phyloP scores from a whole-genome alignment of 306 rosid genomes.

The Mimosa pudica region DNA sequence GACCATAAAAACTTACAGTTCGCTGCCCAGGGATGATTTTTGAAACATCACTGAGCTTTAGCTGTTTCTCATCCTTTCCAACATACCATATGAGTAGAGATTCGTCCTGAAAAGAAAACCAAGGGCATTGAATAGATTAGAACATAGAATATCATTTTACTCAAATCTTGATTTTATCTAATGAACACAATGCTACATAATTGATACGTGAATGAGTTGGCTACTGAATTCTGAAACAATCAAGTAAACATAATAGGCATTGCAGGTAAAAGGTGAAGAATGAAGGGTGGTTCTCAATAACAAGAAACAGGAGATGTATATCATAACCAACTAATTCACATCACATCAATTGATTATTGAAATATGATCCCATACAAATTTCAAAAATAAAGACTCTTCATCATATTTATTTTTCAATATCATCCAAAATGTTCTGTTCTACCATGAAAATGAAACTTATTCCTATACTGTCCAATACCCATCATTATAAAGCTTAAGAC shows the following conservation, averaged over 20 bases:
- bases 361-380: neutral
- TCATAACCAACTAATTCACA: neutral
- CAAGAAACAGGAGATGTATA: neutral
- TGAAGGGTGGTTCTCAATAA: slow-evolving; percentile 16
- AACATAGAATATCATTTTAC: slow-evolving; percentile 29
- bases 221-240: slow-evolving; percentile 36
- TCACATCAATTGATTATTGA: neutral
- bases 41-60: slow-evolving; percentile 76
- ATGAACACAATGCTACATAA: neutral
- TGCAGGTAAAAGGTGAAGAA: slow-evolving; percentile 23
- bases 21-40: slow-evolving; percentile 95
- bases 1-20: slow-evolving; percentile 74
- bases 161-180: slow-evolving; percentile 23
- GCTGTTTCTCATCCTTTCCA: slow-evolving; percentile 82
- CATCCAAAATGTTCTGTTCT: neutral
- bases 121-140: slow-evolving; percentile 36
- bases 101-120: slow-evolving; percentile 68
- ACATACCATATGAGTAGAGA: slow-evolving; percentile 85
- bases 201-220: neutral
- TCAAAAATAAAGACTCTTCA: neutral
- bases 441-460: neutral
- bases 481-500: neutral
- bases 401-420: neutral
- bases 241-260: slow-evolving; percentile 15
- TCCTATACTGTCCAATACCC: neutral